These are phyloP conservation scores for Mycena alexandri DNA, from an alignment of 768 basidiomycete species.

Conservation along the genomic window DNA sequence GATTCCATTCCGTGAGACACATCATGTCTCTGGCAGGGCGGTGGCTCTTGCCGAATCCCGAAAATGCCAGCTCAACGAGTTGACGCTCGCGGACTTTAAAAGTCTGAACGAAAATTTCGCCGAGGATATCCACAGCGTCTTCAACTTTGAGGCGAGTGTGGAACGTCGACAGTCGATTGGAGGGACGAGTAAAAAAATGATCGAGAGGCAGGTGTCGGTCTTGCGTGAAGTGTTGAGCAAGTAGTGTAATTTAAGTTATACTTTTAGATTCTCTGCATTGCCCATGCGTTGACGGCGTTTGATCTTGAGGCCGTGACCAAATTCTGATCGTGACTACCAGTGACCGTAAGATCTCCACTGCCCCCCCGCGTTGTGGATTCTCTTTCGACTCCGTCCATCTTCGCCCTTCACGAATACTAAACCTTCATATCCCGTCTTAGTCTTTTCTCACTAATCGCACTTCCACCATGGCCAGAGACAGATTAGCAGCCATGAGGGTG, in stretches of 20 bases:
- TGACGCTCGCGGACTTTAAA: slow-evolving; percentile 86
- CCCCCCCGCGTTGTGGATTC: slow-evolving; percentile 8
- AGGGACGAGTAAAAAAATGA: slow-evolving; percentile 87
- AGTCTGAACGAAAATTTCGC: slow-evolving; percentile 80
- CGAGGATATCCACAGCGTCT: slow-evolving; percentile 85
- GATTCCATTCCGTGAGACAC: slow-evolving; percentile 99
- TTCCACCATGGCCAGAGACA: slow-evolving; percentile 84
- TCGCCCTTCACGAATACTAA: slow-evolving; percentile 35
- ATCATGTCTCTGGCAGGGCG: slow-evolving; percentile 96
- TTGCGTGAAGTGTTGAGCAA: slow-evolving; percentile 70
- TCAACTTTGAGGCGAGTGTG: slow-evolving; percentile 96
- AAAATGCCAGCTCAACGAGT: slow-evolving; percentile 83
- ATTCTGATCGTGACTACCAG: too few species aligned
- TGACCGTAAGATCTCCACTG: slow-evolving; percentile 12
- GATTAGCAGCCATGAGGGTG: slow-evolving; percentile 90
- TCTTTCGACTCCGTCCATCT: slow-evolving; percentile 14
- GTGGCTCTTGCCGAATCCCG: slow-evolving; percentile 93
- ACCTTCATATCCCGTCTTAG: slow-evolving; percentile 36
- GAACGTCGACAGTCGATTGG: slow-evolving; percentile 94
- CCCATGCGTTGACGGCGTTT: too few species aligned
- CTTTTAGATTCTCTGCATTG: too few species aligned
- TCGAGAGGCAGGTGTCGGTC: slow-evolving; percentile 86
- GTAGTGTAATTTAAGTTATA: slow-evolving; percentile 29
- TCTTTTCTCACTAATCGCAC: slow-evolving; percentile 35
- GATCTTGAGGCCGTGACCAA: too few species aligned